Evolutionary conservation across 73 alveolate species (phyloP), one percentile per base, ranked within the genome.

Genomic region (Paramecium pentaurelia): DNA sequence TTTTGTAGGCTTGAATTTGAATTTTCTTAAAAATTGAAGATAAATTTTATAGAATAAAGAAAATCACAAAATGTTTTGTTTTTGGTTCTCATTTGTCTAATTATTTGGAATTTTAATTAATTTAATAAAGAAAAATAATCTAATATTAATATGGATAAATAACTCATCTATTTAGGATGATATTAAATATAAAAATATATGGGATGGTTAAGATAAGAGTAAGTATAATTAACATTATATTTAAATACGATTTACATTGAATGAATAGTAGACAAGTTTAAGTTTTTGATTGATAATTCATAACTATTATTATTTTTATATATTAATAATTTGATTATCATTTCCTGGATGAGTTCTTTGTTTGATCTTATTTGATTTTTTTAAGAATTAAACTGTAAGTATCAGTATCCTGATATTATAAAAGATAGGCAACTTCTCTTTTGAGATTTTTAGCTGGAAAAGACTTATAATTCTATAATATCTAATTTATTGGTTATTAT

Each of bases 401-500:
- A 36, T 80, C 91, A 45, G 58, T 45, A 80, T 80, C 91, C 9
- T 80, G 58, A 45, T 20, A 42, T 80, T 40, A 16, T 12, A 80
- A 64, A 27, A 80, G 58, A 8, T 80, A 80, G 10, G 75, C 91
- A 45, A 80, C 91, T 80, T 80, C 91, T 27, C 91, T 42, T 32
- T 80, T 80, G 8, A 80, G 25, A 28, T 80, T 80, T 44, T 80
- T 80, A 45, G 75, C 9, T 44, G 91, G 91, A 49, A 80, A 45
- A 25, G 77, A 45, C 34, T 80, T 80, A 47, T 32, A 45, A 18
- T 80, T 80, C 28, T 80, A 38, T 8, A 45, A 4, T 11, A 80
- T 80, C 28, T 80, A 3, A 9, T 30, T 10, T 20, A 16, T 20
- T 44, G 77, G n/a, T 80, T 27, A 0, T 36, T 28, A 14, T 32